phyloP scores from a whole-genome alignment of 2,329 filamentous ascomycete species.

The Aspergillus versicolor region DNA sequence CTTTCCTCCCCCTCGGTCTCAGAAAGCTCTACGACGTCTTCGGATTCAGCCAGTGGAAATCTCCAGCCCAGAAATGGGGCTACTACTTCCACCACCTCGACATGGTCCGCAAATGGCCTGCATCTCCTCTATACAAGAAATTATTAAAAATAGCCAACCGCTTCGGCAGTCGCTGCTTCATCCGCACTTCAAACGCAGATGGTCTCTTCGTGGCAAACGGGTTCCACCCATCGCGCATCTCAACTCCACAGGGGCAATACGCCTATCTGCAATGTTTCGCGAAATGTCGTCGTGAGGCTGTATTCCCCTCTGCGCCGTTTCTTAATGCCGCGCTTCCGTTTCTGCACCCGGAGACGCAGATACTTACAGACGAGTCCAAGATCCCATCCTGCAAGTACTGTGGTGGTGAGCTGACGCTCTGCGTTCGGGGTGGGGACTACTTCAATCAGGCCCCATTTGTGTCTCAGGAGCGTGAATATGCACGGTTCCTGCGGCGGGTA shows the following conservation, averaged over 20 bases:
- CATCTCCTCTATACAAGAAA: conserved; percentile 7
- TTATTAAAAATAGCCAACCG: background rate
- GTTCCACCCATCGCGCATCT: conserved; percentile 12
- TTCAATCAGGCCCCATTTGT: conserved; percentile 20
- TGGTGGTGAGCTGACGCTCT: conserved; percentile 19
- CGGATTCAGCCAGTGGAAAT: conserved; percentile 18
- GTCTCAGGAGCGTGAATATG: conserved; percentile 14
- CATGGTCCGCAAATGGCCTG: conserved; percentile 18
- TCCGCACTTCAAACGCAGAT: conserved; percentile 25
- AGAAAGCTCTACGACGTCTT: conserved; percentile 21
- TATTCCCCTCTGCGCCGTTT: conserved; percentile 18
- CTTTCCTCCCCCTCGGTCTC: conserved; percentile 32
- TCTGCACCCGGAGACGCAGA: conserved; percentile 17
- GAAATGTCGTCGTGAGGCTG: conserved; percentile 21
- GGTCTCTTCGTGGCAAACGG: conserved; percentile 21
- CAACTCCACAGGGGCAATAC: conserved; percentile 25
- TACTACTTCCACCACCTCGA: conserved; percentile 23
- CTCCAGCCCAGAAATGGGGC: conserved; percentile 20
- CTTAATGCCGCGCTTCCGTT: conserved; percentile 18
- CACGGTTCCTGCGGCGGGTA: conserved; percentile 6
- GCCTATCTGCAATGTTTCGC: conserved; percentile 20
- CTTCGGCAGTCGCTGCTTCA: conserved; percentile 10
- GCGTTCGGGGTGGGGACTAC: conserved; percentile 23
- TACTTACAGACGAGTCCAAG: background rate
- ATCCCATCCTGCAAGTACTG: conserved; percentile 20